These are phyloP conservation scores for Lodderomyces metapsilosis DNA, from an alignment of 1,139 yeast species.

Conservation along the genomic window DNA sequence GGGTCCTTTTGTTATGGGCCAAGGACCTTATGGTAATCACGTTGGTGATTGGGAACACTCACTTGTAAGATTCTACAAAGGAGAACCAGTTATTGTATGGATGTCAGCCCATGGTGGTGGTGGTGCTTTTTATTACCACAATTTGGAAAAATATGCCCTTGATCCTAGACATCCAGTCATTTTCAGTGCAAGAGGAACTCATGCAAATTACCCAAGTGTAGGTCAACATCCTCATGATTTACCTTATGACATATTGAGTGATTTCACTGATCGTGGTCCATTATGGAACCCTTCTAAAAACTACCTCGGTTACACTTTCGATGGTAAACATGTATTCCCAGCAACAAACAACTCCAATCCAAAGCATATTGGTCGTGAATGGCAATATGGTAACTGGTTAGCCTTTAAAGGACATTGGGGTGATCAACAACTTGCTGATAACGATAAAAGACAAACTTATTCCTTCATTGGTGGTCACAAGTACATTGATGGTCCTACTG, in stretches of 20 bases:
- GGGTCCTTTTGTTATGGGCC: conserved; percentile 97
- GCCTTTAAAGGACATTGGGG: conserved; percentile 89
- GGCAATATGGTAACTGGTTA: conserved; percentile 74
- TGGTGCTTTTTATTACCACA: conserved; percentile 75
- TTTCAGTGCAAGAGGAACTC: conserved; percentile 93
- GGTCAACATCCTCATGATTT: conserved; percentile 96
- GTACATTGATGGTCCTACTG: conserved; percentile 88
- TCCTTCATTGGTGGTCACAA: conserved; percentile 82
- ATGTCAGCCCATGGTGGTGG: conserved; percentile 99
- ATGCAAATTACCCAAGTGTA: conserved; percentile 93
- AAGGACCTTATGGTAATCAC: conserved; percentile 96
- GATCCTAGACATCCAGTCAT: conserved; percentile 62
- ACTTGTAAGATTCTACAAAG: conserved; percentile 76
- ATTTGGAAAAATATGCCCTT: conserved; percentile 65
- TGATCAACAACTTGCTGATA: conserved; percentile 61
- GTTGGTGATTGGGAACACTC: conserved; percentile 99
- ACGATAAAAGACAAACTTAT: conserved; percentile 78
- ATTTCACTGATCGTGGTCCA: conserved; percentile 92
- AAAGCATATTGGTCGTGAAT: conserved; percentile 54
- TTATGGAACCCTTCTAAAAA: conserved; percentile 91
- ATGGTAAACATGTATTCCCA: conserved; percentile 49
- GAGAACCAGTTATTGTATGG: conserved; percentile 89
- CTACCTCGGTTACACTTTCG: conserved; percentile 75
- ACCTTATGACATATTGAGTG: conserved; percentile 86
- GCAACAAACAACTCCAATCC: conserved; percentile 38